These are phyloP conservation scores for Penicillium robsamsonii DNA, from an alignment of 495 filamentous ascomycete species.

Conservation along the genomic window DNA sequence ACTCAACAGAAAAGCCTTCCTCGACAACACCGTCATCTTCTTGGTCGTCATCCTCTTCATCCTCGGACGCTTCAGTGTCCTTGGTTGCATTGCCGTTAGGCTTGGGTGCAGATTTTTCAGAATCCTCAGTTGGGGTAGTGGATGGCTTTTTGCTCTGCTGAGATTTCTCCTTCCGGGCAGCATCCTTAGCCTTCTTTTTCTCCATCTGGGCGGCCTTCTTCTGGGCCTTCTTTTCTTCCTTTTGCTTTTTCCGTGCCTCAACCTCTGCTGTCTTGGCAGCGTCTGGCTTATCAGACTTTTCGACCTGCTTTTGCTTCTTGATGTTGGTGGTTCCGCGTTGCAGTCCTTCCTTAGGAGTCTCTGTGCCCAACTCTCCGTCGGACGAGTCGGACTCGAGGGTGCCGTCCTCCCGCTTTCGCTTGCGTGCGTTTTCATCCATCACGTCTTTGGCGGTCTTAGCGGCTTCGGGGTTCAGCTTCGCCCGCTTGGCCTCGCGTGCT, in stretches of 20 bases:
- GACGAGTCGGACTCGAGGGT: conserved; percentile 40
- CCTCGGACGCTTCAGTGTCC: conserved; percentile 21
- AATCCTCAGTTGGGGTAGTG: conserved; percentile 13
- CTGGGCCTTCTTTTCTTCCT: conserved; percentile 49
- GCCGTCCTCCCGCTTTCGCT: conserved; percentile 62
- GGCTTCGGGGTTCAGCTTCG: conserved; percentile 83
- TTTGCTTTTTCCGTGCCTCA: conserved; percentile 41
- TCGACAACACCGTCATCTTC: conserved; percentile 40
- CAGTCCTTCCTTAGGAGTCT: conserved; percentile 41
- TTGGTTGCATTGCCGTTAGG: conserved; percentile 34
- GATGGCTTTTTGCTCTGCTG: conserved; percentile 40
- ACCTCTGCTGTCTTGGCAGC: conserved; percentile 37
- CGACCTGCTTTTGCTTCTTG: conserved; percentile 28
- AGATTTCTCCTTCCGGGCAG: conserved; percentile 43
- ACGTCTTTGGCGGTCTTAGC: conserved; percentile 80
- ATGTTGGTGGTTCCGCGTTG: conserved; percentile 35
- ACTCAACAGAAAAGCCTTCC: conserved; percentile 45
- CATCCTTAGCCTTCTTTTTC: conserved; percentile 47
- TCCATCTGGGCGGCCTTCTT: conserved; percentile 52
- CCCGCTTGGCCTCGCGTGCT: conserved; percentile 69
- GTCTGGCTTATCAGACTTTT: conserved; percentile 31
- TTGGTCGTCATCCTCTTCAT: conserved; percentile 32
- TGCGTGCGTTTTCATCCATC: conserved; percentile 74
- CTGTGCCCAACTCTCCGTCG: conserved; percentile 46
- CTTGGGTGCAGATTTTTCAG: conserved; percentile 21